phyloP scores from a whole-genome alignment of 1,139 yeast genomes.

The Yamadazyma triangularis region DNA sequence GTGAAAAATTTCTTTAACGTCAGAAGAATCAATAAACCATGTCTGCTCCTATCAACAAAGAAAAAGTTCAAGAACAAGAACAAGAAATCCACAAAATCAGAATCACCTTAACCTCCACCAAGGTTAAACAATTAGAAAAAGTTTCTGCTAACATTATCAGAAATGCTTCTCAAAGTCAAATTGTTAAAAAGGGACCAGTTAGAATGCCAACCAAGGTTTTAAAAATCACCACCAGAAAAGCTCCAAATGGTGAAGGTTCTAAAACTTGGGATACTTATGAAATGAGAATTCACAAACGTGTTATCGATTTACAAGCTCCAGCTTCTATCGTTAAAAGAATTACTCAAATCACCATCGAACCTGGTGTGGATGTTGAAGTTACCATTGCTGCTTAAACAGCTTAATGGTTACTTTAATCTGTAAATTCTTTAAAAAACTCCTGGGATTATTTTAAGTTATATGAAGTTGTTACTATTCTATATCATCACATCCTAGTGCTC shows the following conservation, averaged over 20 bases:
- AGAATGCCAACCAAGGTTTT: conserved; percentile 99
- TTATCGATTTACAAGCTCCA: conserved; percentile 97
- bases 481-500: conserved; percentile 40
- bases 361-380: conserved; percentile 44
- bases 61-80: conserved; percentile 73
- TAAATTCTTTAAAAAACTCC: too few relatives aligned
- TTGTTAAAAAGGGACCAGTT: conserved; percentile 97
- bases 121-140: conserved; percentile 97
- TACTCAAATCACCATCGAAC: conserved; percentile 85
- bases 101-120: conserved; percentile 98
- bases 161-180: conserved; percentile 80
- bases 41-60: conserved; percentile 81
- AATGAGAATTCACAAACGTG: conserved; percentile 99
- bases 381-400: conserved; percentile 29
- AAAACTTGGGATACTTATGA: conserved; percentile 99
- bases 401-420: too few relatives aligned
- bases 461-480: conserved; percentile 1
- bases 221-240: conserved; percentile 99
- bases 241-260: conserved; percentile 99
- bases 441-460: background rate
- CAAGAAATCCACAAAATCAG: conserved; percentile 95
- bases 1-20: conserved; percentile 26
- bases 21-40: conserved; percentile 45
- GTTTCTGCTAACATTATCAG: conserved; percentile 81
- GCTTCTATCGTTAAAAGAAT: conserved; percentile 90